Evolutionary conservation across 345 rosid genomes (phyloP), one percentile per base, ranked within the genome.

Genomic region (Schrenkiella parvula): DNA sequence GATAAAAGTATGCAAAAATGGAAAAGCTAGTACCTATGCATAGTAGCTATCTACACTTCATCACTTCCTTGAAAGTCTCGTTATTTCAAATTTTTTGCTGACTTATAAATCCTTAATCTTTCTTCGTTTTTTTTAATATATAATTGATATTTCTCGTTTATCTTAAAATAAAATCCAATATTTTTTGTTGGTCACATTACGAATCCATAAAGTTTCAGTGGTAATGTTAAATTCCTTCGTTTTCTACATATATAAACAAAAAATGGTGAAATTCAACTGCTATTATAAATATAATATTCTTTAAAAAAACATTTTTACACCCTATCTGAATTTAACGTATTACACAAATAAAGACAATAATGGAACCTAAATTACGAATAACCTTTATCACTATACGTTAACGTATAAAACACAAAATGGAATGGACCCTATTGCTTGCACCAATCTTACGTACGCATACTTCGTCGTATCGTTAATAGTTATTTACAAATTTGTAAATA

Each of bases 401-500:
- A 42, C 52, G 18, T 38, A 28, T 19, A 57, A 44, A 48, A 37
- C 58, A 58, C 8, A 26, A 11, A 11, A 29, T 56, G 62, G 62
- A 34, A 22, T 65, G 78, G 72, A 73, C 66, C 74, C 43, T 17
- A 31, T 34, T 39, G 23, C 38, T 53, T 53, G 12, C 31, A 14
- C 47, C 28, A 55, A 55, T 56, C 57, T 52, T 56, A 65, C 66
- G 60, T 56, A 65, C 66, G 50, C 31, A 38, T 47, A 46, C 18
- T 73, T 66, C 53, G 71, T 74, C 35, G 37, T 66, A 44, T 55
- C 28, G 8, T 64, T 65, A 26, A 1, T 11, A 4, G 12, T 13
- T 41, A 6, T 38, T 61, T 51, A 6, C 15, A 15, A 21, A n/a
- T n/a, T 29, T 10, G 8, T 21, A 31, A 58, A 21, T 8, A 9